These are phyloP conservation scores for Pyricularia grisea DNA, from an alignment of 2,329 filamentous ascomycete genomes.

Conservation along the genomic window DNA sequence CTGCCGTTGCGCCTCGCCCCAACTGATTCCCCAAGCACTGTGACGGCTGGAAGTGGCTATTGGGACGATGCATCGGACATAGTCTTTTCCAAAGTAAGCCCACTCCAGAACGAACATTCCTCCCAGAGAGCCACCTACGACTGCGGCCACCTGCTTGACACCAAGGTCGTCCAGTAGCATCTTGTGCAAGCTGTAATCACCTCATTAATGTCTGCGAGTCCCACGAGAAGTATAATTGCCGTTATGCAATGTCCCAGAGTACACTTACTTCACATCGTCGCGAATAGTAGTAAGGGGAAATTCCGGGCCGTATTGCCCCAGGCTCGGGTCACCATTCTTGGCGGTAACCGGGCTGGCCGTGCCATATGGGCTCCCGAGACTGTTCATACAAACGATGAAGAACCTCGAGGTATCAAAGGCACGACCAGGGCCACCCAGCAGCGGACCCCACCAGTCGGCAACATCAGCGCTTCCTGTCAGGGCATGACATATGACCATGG, in stretches of 20 bases:
- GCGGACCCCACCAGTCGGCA: conserved; percentile 79
- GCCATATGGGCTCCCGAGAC: conserved; percentile 75
- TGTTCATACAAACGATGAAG: conserved; percentile 82
- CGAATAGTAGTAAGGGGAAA: conserved; percentile 92
- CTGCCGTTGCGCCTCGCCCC: conserved; percentile 81
- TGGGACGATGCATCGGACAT: conserved; percentile 70
- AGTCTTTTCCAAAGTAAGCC: conserved; percentile 82
- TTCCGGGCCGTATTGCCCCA: conserved; percentile 83
- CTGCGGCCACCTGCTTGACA: conserved; percentile 67
- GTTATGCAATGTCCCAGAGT: not conserved
- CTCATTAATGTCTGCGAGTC: not conserved
- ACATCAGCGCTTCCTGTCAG: conserved; percentile 80
- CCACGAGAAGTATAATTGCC: not conserved
- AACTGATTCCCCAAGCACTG: conserved; percentile 85
- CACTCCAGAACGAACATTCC: conserved; percentile 89
- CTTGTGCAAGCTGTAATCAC: conserved; percentile 56
- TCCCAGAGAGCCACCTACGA: conserved; percentile 77
- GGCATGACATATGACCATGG: conserved; percentile 73
- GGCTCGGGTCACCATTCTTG: conserved; percentile 67
- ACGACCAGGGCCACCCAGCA: conserved; percentile 67
- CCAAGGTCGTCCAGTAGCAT: conserved; percentile 72
- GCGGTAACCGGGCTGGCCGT: conserved; percentile 83
- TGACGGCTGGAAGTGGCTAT: conserved; percentile 80
- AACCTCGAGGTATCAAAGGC: conserved; percentile 77
- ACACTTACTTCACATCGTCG: conserved; percentile 80